These are phyloP conservation scores for Botryotinia narcissicola DNA, from an alignment of 2,329 filamentous ascomycete species.

Conservation along the genomic window DNA sequence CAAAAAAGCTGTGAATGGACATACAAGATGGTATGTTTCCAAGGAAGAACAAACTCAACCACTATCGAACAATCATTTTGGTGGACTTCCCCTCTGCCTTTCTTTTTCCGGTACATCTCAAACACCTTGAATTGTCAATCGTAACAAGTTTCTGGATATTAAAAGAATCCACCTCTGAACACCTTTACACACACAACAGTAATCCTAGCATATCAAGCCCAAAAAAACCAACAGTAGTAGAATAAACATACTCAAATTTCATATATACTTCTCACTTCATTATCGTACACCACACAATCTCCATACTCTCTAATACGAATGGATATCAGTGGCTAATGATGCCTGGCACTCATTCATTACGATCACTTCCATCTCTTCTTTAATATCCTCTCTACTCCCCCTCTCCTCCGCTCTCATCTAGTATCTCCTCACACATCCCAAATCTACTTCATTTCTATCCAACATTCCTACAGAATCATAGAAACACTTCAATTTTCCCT, in stretches of 20 bases:
- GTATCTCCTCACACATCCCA: background rate
- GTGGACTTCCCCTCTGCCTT: background rate
- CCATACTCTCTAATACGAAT: background rate
- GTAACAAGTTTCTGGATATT: background rate
- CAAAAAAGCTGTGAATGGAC: background rate
- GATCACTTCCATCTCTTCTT: background rate
- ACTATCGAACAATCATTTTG: background rate
- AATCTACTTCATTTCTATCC: background rate
- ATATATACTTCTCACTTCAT: background rate
- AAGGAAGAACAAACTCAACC: background rate
- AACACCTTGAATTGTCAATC: fast-evolving
- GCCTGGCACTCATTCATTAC: background rate
- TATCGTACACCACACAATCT: background rate
- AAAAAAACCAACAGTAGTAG: background rate
- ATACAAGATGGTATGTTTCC: background rate
- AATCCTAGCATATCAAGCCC: background rate
- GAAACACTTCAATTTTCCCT: background rate
- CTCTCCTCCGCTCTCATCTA: background rate
- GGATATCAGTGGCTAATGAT: background rate
- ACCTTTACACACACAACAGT: background rate
- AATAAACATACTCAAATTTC: background rate
- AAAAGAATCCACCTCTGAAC: background rate
- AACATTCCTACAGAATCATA: background rate
- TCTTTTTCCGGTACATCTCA: background rate
- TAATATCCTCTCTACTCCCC: background rate